A percentile compares a stretch with the other conserved stretches of the same genome.
phyloP scores from a whole-genome alignment of 2,329 filamentous ascomycete species.

The Cryphonectria carpinicola region DNA sequence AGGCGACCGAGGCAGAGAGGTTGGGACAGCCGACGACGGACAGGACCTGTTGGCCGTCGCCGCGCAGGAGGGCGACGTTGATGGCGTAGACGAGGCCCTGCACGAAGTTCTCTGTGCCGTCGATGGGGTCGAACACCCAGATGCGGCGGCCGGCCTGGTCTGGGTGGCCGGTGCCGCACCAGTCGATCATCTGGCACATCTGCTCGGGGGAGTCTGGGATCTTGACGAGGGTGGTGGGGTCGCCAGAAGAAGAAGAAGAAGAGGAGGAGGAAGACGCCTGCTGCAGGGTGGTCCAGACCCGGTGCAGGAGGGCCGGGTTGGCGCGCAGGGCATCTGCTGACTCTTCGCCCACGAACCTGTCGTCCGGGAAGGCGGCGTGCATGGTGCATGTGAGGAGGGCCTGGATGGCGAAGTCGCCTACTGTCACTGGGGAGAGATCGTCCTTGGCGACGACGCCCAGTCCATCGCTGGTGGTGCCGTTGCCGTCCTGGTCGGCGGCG shows the following conservation, averaged over 20 bases:
- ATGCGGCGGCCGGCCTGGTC: conserved; percentile 44
- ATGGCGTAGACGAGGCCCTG: conserved; percentile 59
- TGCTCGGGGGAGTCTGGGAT: conserved; percentile 46
- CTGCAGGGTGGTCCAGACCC: conserved; percentile 47
- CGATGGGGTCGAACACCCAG: conserved; percentile 66
- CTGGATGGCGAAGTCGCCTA: conserved; percentile 64
- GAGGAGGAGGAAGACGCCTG: not conserved
- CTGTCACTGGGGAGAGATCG: conserved; percentile 60
- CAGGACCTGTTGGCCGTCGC: conserved; percentile 54
- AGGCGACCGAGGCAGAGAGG: conserved; percentile 41
- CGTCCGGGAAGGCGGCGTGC: conserved; percentile 53
- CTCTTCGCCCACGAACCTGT: conserved; percentile 61
- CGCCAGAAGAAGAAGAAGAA: too few species aligned
- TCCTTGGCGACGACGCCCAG: conserved; percentile 55
- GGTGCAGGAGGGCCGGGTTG: conserved; percentile 47
- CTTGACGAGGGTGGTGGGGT: conserved; percentile 31
- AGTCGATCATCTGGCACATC: conserved; percentile 58
- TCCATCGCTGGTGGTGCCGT: conserved; percentile 41
- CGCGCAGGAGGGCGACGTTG: conserved; percentile 57
- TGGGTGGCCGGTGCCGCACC: conserved; percentile 49
- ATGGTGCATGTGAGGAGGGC: conserved; percentile 57
- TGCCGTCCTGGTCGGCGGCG: conserved; percentile 29
- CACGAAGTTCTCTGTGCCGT: conserved; percentile 62
- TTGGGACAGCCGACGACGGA: conserved; percentile 52
- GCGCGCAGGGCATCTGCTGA: conserved; percentile 51